Conservation (phyloP, 805 yeast species). For the Yarrowia divulgata region DNA sequence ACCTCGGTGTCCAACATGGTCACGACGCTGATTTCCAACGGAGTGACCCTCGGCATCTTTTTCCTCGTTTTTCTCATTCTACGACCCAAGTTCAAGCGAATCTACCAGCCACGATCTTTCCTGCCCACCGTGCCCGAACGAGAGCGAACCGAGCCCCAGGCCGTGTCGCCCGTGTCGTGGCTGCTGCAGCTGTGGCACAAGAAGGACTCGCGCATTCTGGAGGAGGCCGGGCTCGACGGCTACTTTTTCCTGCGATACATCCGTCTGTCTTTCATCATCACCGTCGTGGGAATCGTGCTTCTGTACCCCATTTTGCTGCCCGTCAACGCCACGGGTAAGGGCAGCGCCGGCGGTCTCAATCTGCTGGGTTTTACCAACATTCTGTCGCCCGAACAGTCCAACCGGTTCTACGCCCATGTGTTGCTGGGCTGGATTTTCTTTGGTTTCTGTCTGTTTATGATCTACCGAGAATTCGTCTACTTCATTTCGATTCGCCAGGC, state of each 20-base stretch:
- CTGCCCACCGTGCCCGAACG: constrained; percentile 59
- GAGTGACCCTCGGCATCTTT: constrained; percentile 69
- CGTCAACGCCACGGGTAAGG: constrained; percentile 74
- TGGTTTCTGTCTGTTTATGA: constrained; percentile 69
- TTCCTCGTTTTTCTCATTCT: constrained; percentile 67
- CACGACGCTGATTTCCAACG: constrained; percentile 73
- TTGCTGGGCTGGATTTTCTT: constrained; percentile 81
- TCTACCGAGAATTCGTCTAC: constrained; percentile 83
- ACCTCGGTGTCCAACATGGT: constrained; percentile 78
- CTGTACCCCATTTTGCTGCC: constrained; percentile 80
- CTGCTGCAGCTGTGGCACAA: constrained; percentile 65
- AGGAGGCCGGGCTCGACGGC: constrained; percentile 94
- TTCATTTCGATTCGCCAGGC: constrained; percentile 80
- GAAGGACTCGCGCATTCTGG: constrained; percentile 76
- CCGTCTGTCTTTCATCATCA: constrained; percentile 60
- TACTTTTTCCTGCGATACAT: constrained; percentile 86
- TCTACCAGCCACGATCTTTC: constrained; percentile 83
- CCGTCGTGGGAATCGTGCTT: constrained; percentile 62
- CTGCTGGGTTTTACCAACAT: constrained; percentile 81
- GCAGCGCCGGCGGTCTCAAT: constrained; percentile 74
- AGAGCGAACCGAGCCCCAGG: constrained; percentile 71
- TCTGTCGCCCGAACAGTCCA: constrained; percentile 49
- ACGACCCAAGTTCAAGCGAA: constrained; percentile 70
- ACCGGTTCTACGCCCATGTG: constrained; percentile 86
- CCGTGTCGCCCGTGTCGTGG: constrained; percentile 76